A percentile compares a stretch with the other conserved stretches of the same genome.
Evolutionary conservation across 2,329 filamentous ascomycete species (phyloP).

Genomic region (Trichoderma oligosporum): DNA sequence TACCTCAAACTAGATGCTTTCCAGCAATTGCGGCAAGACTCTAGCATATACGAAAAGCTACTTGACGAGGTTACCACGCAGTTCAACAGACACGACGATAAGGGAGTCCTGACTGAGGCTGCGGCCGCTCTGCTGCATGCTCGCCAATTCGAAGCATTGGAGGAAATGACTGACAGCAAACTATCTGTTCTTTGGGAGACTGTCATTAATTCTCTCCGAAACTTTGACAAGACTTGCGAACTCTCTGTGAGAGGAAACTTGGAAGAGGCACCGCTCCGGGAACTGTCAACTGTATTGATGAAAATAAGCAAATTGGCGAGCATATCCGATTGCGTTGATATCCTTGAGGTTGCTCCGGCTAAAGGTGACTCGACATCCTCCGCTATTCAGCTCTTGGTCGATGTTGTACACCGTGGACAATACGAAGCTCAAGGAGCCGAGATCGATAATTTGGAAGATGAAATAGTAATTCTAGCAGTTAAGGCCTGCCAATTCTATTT

Average conservation of each 20-base stretch:
- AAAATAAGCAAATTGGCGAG: constrained; percentile 78
- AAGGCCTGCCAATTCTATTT: constrained; percentile 82
- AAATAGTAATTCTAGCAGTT: constrained; percentile 71
- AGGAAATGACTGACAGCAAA: constrained; percentile 78
- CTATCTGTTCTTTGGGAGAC: constrained; percentile 84
- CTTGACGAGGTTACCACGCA: constrained; percentile 92
- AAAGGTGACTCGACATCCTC: constrained; percentile 46
- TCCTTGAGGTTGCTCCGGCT: constrained; percentile 62
- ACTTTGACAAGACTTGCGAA: constrained; percentile 66
- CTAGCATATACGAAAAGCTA: constrained; percentile 72
- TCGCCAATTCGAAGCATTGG: constrained; percentile 79
- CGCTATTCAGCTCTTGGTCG: constrained; percentile 66
- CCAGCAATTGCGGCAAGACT: constrained; percentile 81
- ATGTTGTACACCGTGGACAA: constrained; percentile 65
- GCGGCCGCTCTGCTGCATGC: constrained; percentile 79
- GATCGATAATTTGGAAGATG: constrained; percentile 73
- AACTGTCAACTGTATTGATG: constrained; percentile 68
- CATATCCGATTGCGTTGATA: constrained; percentile 71
- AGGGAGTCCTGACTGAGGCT: constrained; percentile 78
- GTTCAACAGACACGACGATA: constrained; percentile 87
- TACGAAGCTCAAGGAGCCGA: constrained; percentile 66
- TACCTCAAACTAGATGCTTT: constrained; percentile 84
- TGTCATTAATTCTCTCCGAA: constrained; percentile 66
- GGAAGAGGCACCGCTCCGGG: constrained; percentile 59
- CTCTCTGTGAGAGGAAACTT: constrained; percentile 69